phyloP scores from a whole-genome alignment of 495 filamentous ascomycete species.

The Aspergillus carlsbadensis region DNA sequence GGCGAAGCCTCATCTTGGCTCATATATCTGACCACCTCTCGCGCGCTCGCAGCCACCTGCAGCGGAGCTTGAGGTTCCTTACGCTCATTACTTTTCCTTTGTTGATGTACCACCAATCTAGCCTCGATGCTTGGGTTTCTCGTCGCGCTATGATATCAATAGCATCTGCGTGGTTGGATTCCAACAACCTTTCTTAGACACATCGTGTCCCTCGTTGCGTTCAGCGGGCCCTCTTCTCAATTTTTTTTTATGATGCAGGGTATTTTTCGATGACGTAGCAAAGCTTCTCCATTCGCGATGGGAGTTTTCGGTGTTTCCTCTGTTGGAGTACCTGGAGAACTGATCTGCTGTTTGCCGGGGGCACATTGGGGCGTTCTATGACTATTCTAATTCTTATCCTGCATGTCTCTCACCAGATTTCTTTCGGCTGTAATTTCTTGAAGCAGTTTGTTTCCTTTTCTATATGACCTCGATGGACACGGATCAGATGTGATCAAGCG shows the following conservation, averaged over 20 bases:
- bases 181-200: constrained; percentile 7
- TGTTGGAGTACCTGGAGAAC: constrained; percentile 27
- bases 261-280: constrained; percentile 22
- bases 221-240: constrained; percentile 15
- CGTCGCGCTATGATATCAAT: constrained; percentile 10
- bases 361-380: constrained; percentile 20
- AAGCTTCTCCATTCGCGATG: constrained; percentile 6
- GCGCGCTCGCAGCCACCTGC: constrained; percentile 9
- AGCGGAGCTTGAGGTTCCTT: constrained; percentile 7
- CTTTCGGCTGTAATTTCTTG: constrained; percentile 20
- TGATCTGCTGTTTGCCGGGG: constrained; percentile 11
- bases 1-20: constrained; percentile 9
- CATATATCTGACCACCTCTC: constrained; percentile 20
- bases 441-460: constrained; percentile 13
- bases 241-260: constrained; percentile 26
- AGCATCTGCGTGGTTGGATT: constrained; percentile 22
- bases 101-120: constrained; percentile 25
- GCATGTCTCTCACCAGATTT: constrained; percentile 14
- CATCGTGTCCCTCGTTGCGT: constrained; percentile 16
- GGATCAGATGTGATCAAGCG: constrained; percentile 27
- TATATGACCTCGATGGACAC: constrained; percentile 15
- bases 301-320: constrained; percentile 21
- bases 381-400: constrained; percentile 12
- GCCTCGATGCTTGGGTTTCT: constrained; percentile 23
- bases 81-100: constrained; percentile 28